A percentile compares a stretch with the other conserved stretches of the same genome.
Conservation (phyloP, 148 eudicot species). For the Rhododendron simsii region DNA sequence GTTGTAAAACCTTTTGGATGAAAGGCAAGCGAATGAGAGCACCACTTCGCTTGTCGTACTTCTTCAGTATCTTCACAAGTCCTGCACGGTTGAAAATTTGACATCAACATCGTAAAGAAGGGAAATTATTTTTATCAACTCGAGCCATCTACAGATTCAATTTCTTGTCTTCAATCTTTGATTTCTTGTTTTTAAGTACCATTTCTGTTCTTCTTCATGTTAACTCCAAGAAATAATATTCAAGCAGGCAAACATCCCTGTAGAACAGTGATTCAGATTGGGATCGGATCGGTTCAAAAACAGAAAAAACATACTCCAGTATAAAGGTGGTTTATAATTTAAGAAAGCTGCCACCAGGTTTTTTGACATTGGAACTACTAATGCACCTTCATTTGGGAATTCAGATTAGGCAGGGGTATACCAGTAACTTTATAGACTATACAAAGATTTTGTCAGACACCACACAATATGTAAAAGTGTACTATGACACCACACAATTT, state of each 20-base stretch:
- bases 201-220: background rate
- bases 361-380: background rate
- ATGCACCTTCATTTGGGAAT: background rate
- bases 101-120: background rate
- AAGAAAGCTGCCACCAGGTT: background rate
- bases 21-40: constrained; percentile 82
- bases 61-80: constrained; percentile 79
- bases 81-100: constrained; percentile 34
- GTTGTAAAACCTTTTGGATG: constrained; percentile 79
- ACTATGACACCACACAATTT: background rate
- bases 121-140: background rate
- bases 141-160: background rate
- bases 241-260: background rate
- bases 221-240: background rate
- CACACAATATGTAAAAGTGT: background rate
- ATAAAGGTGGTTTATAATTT: background rate
- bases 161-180: background rate
- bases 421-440: background rate
- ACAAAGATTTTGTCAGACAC: background rate
- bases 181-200: background rate
- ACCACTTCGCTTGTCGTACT: constrained; percentile 86
- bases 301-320: background rate
- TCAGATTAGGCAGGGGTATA: background rate
- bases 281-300: background rate
- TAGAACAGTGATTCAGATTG: background rate